Percentiles rank a stretch among this genome's conserved stretches.
These are phyloP conservation scores for Leptographium radiaticola DNA, from an alignment of 2,329 filamentous ascomycete species.

Conservation along the genomic window DNA sequence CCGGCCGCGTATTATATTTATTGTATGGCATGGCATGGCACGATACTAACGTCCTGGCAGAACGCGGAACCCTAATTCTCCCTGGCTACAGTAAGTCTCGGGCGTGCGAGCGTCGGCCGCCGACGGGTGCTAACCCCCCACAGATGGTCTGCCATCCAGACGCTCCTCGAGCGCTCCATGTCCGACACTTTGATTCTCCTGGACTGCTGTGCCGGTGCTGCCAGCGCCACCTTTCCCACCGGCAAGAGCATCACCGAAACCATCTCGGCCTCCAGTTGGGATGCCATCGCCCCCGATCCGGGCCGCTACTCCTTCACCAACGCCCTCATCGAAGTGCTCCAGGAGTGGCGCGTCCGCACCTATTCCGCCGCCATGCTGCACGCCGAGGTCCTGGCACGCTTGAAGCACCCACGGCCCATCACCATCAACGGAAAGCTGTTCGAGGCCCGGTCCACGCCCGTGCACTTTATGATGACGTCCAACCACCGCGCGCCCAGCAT, in stretches of 20 bases:
- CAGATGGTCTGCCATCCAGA: constrained; percentile 48
- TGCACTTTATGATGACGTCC: constrained; percentile 51
- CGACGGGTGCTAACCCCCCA: background rate
- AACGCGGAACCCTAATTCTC: constrained; percentile 36
- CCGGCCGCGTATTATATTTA: too few species aligned
- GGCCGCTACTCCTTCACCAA: constrained; percentile 48
- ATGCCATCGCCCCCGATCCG: constrained; percentile 46
- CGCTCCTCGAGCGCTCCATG: constrained; percentile 40
- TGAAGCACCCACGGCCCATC: constrained; percentile 46
- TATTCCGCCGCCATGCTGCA: constrained; percentile 50
- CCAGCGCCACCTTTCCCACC: constrained; percentile 44
- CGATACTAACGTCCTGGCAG: constrained; percentile 15
- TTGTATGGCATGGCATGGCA: background rate
- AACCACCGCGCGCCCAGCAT: constrained; percentile 47
- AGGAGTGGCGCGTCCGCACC: constrained; percentile 39
- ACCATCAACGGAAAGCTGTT: constrained; percentile 44
- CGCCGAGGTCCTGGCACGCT: constrained; percentile 43
- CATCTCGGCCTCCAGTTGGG: constrained; percentile 49
- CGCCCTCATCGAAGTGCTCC: constrained; percentile 43
- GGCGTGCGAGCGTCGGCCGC: background rate
- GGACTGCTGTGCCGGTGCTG: constrained; percentile 47
- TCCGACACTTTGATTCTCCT: constrained; percentile 46
- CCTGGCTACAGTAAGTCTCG: constrained; percentile 38
- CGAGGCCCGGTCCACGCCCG: constrained; percentile 43
- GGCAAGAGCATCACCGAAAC: constrained; percentile 48